Base-by-base conservation (phyloP, 768 basidiomycete genomes). In the Mycena sanguinolenta region DNA sequence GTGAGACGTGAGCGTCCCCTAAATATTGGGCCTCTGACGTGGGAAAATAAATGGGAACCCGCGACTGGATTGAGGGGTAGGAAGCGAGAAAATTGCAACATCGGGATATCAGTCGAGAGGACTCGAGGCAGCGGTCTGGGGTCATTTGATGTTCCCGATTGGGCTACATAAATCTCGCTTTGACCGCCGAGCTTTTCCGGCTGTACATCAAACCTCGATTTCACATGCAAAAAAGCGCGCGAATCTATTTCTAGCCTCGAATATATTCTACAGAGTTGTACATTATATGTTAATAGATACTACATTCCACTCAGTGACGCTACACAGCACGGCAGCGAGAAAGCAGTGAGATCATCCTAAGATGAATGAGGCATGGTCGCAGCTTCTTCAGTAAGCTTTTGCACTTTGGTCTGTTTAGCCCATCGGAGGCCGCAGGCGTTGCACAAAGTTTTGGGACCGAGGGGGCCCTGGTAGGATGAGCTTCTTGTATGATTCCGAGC, bases 401-500 rank as follows among this genome's bases (percentile, higher is more conserved):
- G 65, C 36, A 64, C 63, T 36, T 73, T 73, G 82, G 63, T 77
- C 79, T 71, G 80, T 82, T 98, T 97, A 32, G 96, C 96, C 95
- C 95, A 97, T 63, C 96, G 88, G 46, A 99, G 82, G 28, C 97
- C 97, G 73, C 97, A 98, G 2, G 96, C 96, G 80, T 98, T 98
- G 84, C 97, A 98, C 6, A 98, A 82, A n/a, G 97, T 98, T 83
- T 98, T 99, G 1, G 97, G 96, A 39, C 97, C 97, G 63, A 89
- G 86, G 1, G 97, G 97, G 14, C 97, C 97, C 94, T 94, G 73
- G 7, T 53, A 36, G 59, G 69, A 36, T 58, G 42, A 67, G 62
- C 30, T 52, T 68, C 67, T 63, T 30, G 10, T 44, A 25, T 32
- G 54, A 66, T 14, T 62, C 59, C 71, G 14, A 53, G 49, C 39